Evolutionary conservation across 805 yeast genomes (phyloP).

Genomic region (Teunomyces gatunensis): DNA sequence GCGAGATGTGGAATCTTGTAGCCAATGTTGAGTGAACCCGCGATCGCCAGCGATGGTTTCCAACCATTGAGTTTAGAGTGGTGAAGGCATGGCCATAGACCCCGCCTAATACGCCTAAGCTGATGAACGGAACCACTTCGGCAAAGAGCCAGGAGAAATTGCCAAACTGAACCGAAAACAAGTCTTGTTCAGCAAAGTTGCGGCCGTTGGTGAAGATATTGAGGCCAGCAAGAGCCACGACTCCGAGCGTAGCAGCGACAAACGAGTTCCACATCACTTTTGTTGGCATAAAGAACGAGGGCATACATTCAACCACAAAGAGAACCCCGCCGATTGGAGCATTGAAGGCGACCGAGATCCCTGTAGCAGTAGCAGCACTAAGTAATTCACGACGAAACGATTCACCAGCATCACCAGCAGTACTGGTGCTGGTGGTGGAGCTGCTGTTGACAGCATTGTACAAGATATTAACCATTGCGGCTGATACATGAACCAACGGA

Average conservation of each 20-base stretch:
- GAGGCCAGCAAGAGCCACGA: slow-evolving; percentile 51
- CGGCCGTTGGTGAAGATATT: slow-evolving; percentile 39
- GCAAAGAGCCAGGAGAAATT: slow-evolving; percentile 69
- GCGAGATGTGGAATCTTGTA: slow-evolving; percentile 8
- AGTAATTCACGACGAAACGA: slow-evolving; percentile 64
- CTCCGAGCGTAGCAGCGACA: slow-evolving; percentile 73
- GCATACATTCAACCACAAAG: slow-evolving; percentile 68
- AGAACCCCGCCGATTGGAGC: slow-evolving; percentile 88
- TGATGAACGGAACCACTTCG: slow-evolving; percentile 70
- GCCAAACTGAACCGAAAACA: slow-evolving; percentile 62
- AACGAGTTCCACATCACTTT: slow-evolving; percentile 81
- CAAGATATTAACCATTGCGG: slow-evolving; percentile 48
- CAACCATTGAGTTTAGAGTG: slow-evolving; percentile 39
- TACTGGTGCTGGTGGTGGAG: not conserved
- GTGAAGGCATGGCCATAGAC: slow-evolving; percentile 56
- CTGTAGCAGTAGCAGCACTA: slow-evolving; percentile 78
- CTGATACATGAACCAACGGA: slow-evolving; percentile 77
- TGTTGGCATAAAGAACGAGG: slow-evolving; percentile 60
- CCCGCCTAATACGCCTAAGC: slow-evolving; percentile 72
- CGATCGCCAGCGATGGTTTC: slow-evolving; percentile 32
- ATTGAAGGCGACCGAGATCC: slow-evolving; percentile 80
- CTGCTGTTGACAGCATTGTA: slow-evolving; percentile 30
- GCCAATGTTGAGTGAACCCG: not conserved
- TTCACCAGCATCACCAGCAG: slow-evolving; percentile 44
- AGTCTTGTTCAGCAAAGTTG: slow-evolving; percentile 44